A percentile compares a stretch with the other conserved stretches of the same genome.
Conservation (phyloP, 2,329 filamentous ascomycete genomes). For the Pseudocercospora fuligena region DNA sequence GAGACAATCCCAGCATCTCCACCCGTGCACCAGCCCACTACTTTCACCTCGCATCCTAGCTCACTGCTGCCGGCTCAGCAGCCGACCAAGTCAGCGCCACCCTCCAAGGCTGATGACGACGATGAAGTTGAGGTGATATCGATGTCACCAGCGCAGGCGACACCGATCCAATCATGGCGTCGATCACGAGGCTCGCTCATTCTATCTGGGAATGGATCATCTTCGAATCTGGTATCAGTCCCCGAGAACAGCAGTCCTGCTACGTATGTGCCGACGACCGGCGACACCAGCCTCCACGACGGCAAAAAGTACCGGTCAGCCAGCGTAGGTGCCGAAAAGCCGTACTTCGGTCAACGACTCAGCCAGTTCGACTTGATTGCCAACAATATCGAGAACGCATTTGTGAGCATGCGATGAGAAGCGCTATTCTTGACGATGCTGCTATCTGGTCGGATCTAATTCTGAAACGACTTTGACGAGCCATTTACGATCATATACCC, state of each 20-base stretch:
- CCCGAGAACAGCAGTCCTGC: conserved; percentile 16
- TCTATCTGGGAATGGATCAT: conserved; percentile 1
- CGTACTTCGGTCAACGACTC: conserved; percentile 35
- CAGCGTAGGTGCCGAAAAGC: conserved; percentile 3
- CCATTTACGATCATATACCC: neutral
- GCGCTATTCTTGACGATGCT: neutral
- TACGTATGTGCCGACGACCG: conserved; percentile 12
- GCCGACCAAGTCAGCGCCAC: neutral
- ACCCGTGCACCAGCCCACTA: conserved; percentile 6
- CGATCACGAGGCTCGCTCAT: conserved; percentile 13
- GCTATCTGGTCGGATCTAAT: neutral
- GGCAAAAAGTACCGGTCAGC: neutral
- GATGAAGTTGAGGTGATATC: conserved; percentile 33
- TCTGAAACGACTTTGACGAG: neutral
- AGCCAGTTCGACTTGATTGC: conserved; percentile 35
- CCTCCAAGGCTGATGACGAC: conserved; percentile 4
- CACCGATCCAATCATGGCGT: conserved; percentile 22
- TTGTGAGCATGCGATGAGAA: conserved; percentile 30
- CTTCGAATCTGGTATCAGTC: neutral
- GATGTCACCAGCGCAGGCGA: conserved; percentile 30
- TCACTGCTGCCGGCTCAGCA: neutral
- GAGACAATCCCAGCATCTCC: conserved; percentile 1
- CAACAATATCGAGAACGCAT: conserved; percentile 38
- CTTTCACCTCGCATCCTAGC: neutral
- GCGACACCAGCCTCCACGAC: neutral